Evolutionary conservation across 495 filamentous ascomycete genomes (phyloP).

Genomic region (Aspergillus mulundensis): DNA sequence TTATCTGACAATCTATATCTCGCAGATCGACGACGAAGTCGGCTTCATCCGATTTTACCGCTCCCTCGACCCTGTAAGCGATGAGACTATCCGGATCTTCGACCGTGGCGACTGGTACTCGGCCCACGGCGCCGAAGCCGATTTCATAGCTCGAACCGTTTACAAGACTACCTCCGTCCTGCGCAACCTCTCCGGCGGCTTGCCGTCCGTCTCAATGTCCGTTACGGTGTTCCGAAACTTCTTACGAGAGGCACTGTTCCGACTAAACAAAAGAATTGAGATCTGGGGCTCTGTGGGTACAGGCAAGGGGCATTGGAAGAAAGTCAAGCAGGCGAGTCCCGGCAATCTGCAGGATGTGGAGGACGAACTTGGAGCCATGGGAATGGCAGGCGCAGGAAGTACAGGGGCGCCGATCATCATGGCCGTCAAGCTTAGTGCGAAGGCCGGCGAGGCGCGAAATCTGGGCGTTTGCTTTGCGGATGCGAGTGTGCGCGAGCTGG

Average conservation of each 20-base stretch:
- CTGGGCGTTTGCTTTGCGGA: constrained; percentile 98
- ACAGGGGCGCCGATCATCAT: constrained; percentile 91
- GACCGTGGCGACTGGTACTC: constrained; percentile 95
- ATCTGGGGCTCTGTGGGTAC: constrained; percentile 67
- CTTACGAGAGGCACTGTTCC: constrained; percentile 88
- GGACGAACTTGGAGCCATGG: constrained; percentile 76
- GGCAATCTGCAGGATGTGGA: constrained; percentile 97
- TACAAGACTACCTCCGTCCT: constrained; percentile 98
- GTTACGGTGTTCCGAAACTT: constrained; percentile 93
- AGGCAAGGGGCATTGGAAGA: constrained; percentile 83
- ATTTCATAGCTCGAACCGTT: constrained; percentile 88
- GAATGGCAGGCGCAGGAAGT: constrained; percentile 47
- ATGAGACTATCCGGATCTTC: constrained; percentile 72
- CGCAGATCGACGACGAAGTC: constrained; percentile 87
- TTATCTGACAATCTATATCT: background rate
- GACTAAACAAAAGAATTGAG: constrained; percentile 83
- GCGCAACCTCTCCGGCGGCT: constrained; percentile 74
- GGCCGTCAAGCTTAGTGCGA: constrained; percentile 86
- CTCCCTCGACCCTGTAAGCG: constrained; percentile 58
- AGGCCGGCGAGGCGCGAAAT: constrained; percentile 75
- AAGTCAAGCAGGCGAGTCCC: constrained; percentile 85
- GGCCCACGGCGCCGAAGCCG: constrained; percentile 86
- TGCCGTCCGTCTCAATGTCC: constrained; percentile 91
- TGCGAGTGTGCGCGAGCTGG: constrained; percentile 91
- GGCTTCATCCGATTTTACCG: constrained; percentile 96